Evolutionary conservation across 495 filamentous ascomycete species (phyloP), one percentile per base, ranked within the genome.

Genomic region (Penicillium crystallinum): DNA sequence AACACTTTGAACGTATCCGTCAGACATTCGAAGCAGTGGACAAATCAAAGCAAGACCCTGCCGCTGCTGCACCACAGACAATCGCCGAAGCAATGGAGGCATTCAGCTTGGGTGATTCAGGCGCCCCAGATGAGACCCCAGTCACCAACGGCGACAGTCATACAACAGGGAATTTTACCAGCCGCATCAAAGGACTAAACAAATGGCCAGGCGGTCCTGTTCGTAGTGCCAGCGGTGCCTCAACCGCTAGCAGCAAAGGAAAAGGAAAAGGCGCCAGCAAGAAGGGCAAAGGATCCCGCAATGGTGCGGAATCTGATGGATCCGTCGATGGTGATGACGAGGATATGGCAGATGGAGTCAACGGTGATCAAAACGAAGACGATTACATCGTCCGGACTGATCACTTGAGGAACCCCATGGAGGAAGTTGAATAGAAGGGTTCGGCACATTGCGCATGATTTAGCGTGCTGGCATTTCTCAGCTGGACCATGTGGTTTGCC

Each of bases 1-100:
- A 86, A 52, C 95, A 98, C 63, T 98, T 97, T 57, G 85, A 95
- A 60, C 77, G 77, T 0, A 95, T 98, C 12, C 77, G 93, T 15
- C 81, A 78, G 29, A 77, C 79, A 18, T 98, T 98, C 62, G 92
- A 98, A 70, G 73, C 74, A 6, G 65, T 70, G 23, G 71, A 74
- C 49, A 71, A 74, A 31, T 55, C 66, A 30, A 72, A 74, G 49
- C 63, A 68, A 45, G 65, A 72, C 7, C 27, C 67, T n/a, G 46
- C 33, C 8, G 55, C 54, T 1, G 55, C 50, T 49, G 69, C 56
- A 8, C 65, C 64, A 14, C 67, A 67, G 55, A 72, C 66, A 22
- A 73, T 70, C 54, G 72, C 55, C 34, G 71, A 71, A 25, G 65
- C 63, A 2, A 67, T 73, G 57, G 69, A 69, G 33, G 69, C 66